phyloP scores from a whole-genome alignment of 495 filamentous ascomycete genomes.

The Podospora sp. region DNA sequence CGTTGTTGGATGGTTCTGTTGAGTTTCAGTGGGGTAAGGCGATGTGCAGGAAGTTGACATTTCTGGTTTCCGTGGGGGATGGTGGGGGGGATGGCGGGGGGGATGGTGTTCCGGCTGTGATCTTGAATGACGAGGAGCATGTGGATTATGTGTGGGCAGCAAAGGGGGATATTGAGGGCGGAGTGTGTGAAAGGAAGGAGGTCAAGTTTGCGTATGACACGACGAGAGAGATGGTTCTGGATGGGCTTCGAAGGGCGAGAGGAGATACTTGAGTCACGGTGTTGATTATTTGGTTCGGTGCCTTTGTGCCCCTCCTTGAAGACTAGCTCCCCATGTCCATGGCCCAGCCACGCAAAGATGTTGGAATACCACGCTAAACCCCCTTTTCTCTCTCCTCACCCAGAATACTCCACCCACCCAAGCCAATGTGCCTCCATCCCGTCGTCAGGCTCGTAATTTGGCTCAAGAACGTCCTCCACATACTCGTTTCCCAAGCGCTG shows the following conservation, averaged over 20 bases:
- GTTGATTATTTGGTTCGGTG: no score
- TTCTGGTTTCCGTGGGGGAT: conserved; percentile 36
- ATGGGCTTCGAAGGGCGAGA: conserved; percentile 25
- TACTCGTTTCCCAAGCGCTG: no score
- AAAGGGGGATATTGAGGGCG: conserved; percentile 36
- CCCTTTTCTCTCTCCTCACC: no score
- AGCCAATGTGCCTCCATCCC: no score
- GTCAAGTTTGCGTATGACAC: conserved; percentile 38
- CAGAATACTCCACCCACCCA: no score
- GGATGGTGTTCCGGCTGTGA: conserved; percentile 21
- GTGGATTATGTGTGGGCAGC: conserved; percentile 42
- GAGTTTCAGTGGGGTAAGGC: conserved; percentile 28
- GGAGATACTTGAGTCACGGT: no score
- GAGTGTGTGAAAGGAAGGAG: conserved; percentile 31
- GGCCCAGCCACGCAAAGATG: no score
- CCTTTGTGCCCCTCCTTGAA: no score
- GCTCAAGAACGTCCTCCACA: no score
- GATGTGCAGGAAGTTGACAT: conserved; percentile 39
- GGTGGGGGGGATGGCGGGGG: conserved; percentile 30
- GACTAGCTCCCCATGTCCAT: no score
- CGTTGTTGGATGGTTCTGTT: background rate
- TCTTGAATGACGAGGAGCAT: conserved; percentile 40
- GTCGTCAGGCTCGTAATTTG: no score
- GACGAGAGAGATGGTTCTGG: conserved; percentile 29
- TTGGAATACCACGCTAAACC: no score